phyloP scores from a whole-genome alignment of 2,329 filamentous ascomycete genomes.

The Hymenoscyphus repandus region DNA sequence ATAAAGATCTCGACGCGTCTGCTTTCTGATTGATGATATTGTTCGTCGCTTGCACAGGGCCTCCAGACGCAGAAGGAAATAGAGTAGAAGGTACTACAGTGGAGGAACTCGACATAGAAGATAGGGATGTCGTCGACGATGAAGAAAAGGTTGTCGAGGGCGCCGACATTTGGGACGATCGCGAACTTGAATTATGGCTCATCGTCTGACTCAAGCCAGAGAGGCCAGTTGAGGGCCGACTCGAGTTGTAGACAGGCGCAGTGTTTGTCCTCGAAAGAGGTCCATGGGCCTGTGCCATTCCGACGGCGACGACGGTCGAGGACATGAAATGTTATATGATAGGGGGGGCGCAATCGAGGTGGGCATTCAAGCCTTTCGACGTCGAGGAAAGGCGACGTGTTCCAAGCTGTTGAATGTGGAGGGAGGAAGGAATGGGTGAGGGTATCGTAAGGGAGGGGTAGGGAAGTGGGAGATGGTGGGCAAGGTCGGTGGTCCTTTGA shows the following conservation, averaged over 20 bases:
- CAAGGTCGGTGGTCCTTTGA: background rate
- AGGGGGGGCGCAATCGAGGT: constrained; percentile 4
- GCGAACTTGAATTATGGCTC: constrained; percentile 37
- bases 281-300: constrained; percentile 30
- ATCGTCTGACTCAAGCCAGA: constrained; percentile 28
- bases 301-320: constrained; percentile 25
- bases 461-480: background rate
- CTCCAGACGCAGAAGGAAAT: constrained; percentile 39
- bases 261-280: constrained; percentile 30
- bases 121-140: constrained; percentile 31
- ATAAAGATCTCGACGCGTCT: constrained; percentile 85
- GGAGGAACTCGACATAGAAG: constrained; percentile 28
- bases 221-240: constrained; percentile 17
- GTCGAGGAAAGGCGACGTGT: constrained; percentile 1
- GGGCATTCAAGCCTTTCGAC: constrained; percentile 16
- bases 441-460: background rate
- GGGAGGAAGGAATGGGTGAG: background rate
- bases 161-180: constrained; percentile 60
- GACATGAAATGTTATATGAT: constrained; percentile 23
- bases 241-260: constrained; percentile 26
- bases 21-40: constrained; percentile 98
- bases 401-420: background rate
- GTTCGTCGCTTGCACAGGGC: constrained; percentile 68
- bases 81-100: constrained; percentile 31
- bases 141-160: constrained; percentile 46